Evolutionary conservation across 2,329 filamentous ascomycete species (phyloP).

Genomic region (Ascochyta rabiei): DNA sequence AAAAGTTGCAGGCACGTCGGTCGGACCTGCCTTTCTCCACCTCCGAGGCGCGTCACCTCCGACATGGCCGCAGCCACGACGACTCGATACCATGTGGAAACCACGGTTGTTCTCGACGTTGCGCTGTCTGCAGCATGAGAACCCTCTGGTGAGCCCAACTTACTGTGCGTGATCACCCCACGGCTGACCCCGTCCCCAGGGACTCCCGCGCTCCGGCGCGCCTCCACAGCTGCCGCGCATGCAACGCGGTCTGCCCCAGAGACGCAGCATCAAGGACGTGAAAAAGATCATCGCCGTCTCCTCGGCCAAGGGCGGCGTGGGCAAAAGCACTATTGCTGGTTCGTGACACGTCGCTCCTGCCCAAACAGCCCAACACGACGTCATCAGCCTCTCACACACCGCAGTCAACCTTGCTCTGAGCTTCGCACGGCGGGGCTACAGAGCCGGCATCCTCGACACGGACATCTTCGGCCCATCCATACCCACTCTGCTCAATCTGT

Average conservation of each 20-base stretch:
- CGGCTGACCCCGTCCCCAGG: slow-evolving; percentile 58
- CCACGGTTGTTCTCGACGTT: slow-evolving; percentile 62
- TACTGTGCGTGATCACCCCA: neutral
- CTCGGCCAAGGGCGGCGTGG: slow-evolving; percentile 96
- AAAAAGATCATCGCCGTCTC: slow-evolving; percentile 95
- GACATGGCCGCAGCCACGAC: slow-evolving; percentile 21
- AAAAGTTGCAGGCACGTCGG: too few species aligned
- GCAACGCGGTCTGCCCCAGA: slow-evolving; percentile 80
- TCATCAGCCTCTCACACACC: neutral
- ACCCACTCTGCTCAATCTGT: slow-evolving; percentile 84
- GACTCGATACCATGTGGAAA: slow-evolving; percentile 46
- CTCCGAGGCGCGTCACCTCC: slow-evolving; percentile 32
- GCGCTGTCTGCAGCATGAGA: slow-evolving; percentile 72
- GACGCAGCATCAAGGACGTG: slow-evolving; percentile 81
- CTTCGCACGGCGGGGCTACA: slow-evolving; percentile 80
- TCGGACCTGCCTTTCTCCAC: neutral
- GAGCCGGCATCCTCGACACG: slow-evolving; percentile 87
- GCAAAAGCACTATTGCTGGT: slow-evolving; percentile 93
- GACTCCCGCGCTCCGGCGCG: slow-evolving; percentile 76
- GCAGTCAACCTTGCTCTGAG: slow-evolving; percentile 80
- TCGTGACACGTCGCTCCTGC: neutral
- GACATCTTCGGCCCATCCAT: slow-evolving; percentile 98
- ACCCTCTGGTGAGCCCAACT: slow-evolving; percentile 71
- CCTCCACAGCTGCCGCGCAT: slow-evolving; percentile 72
- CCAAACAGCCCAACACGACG: neutral